Base-by-base conservation (phyloP, 179 eudicot genomes). In the Actinidia chinensis region DNA sequence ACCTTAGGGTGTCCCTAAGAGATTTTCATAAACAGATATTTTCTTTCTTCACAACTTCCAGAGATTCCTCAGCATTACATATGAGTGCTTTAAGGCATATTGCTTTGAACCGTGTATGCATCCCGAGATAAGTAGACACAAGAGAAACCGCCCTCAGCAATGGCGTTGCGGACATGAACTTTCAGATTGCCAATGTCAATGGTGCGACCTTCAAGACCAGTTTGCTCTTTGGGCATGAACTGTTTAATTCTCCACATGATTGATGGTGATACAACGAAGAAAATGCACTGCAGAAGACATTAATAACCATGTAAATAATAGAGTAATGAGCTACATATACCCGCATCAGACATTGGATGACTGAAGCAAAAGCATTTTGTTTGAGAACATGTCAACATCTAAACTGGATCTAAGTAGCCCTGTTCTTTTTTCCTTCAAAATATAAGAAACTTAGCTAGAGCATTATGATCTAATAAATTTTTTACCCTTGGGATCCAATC, bases 141-240 rank as follows among this genome's bases (percentile, higher is more conserved):
- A 68, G 99, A 96, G 80, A 96, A 96, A 76, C 99, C 99, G 74
- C 99, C 99, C 86, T 96, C 99, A 36, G 99, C 99, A 79, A 96
- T 91, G 79, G 83, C 84, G 80, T 89, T 91, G 77, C 91, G 88
- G 71, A 96, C 85, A 76, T 92, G 93, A 76, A 94, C 79, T 89
- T 94, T 94, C 79, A 94, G 78, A 78, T 90, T 91, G 70, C 96
- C 97, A 82, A 96, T 78, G 80, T 96, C 99, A 79, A 96, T 88
- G 79, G 78, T 83, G 69, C 99, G 94, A 40, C 99, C 98, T 86
- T 96, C 99, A 52, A 96, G 97, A 74, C 99, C 97, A 67, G 96
- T 80, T 65, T 82, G 97, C 75, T 96, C 99, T 80, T 96, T 96
- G 66, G 88, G 94, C 80, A 78, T 83, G 81, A 96, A 94, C 13